These are phyloP conservation scores for Gnaphalium uliginosum DNA, from an alignment of 129 eudicot species.

Conservation along the genomic window DNA sequence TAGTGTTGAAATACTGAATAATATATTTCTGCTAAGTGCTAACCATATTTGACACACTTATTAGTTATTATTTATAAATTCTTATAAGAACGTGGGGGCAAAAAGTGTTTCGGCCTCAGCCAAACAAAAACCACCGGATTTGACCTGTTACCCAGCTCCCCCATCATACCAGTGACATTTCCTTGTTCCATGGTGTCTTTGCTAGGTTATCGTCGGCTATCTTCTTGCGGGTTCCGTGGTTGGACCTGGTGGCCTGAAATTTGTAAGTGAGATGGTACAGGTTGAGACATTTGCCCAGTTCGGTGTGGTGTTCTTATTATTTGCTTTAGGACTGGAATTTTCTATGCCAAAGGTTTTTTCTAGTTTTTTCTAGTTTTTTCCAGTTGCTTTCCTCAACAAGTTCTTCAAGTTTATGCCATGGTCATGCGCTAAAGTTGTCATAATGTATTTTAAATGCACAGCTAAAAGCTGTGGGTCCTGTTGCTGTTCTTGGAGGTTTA, in stretches of 20 bases:
- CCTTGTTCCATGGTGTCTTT: slow-evolving; percentile 18
- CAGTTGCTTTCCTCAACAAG: slow-evolving; percentile 14
- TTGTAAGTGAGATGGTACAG: slow-evolving; percentile 95
- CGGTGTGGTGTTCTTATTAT: slow-evolving; percentile 95
- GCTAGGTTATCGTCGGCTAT: slow-evolving; percentile 93
- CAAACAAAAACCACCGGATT: background rate
- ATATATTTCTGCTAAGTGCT: background rate
- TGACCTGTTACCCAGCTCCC: background rate
- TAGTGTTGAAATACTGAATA: background rate
- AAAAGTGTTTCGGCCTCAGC: background rate
- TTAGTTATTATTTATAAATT: background rate
- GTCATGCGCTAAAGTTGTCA: slow-evolving; percentile 17
- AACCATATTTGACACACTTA: background rate
- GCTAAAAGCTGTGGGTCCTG: slow-evolving; percentile 96
- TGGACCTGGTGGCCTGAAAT: slow-evolving; percentile 98
- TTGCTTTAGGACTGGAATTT: slow-evolving; percentile 97
- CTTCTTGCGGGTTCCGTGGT: slow-evolving; percentile 94
- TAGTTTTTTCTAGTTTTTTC: background rate
- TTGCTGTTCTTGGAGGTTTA: slow-evolving; percentile 97
- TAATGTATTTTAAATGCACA: slow-evolving; percentile 36
- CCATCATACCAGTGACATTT: background rate
- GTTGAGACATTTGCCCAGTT: slow-evolving; percentile 99
- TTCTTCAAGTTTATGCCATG: slow-evolving; percentile 9
- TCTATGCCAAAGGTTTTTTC: slow-evolving; percentile 86
- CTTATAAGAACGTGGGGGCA: background rate